Percentiles rank a stretch among this genome's conserved stretches.
Evolutionary conservation across 1,284 basidiomycete genomes (phyloP).

Genomic region (Rhodotorula sp.): DNA sequence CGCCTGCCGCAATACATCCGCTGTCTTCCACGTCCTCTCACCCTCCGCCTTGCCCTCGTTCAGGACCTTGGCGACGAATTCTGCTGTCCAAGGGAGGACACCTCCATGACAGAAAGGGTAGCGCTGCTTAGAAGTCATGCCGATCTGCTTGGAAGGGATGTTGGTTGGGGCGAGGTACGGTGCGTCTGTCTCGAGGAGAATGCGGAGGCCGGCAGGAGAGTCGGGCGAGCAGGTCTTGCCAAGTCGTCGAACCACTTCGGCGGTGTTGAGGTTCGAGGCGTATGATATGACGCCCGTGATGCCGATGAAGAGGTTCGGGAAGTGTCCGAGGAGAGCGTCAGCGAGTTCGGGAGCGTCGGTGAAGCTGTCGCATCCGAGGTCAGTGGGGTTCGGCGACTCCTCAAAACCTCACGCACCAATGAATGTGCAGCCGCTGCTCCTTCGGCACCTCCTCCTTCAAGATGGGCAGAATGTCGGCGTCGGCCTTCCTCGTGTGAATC

Average conservation of each 20-base stretch:
- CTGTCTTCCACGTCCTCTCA: constrained; percentile 55
- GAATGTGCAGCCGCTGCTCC: constrained; percentile 55
- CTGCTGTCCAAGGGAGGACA: constrained; percentile 79
- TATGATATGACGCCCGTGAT: constrained; percentile 79
- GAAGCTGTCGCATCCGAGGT: constrained; percentile 57
- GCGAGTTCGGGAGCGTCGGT: constrained; percentile 73
- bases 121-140: constrained; percentile 47
- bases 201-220: constrained; percentile 53
- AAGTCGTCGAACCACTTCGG: constrained; percentile 45
- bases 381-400: no score
- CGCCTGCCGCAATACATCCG: constrained; percentile 61
- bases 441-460: constrained; percentile 68
- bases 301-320: constrained; percentile 74
- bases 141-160: constrained; percentile 59
- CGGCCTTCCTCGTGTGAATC: constrained; percentile 76
- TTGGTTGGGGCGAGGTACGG: constrained; percentile 78
- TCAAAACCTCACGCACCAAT: constrained; percentile 6
- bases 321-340: constrained; percentile 65
- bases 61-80: constrained; percentile 61
- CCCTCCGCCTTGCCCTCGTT: constrained; percentile 30
- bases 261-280: constrained; percentile 66
- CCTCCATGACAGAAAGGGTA: constrained; percentile 70
- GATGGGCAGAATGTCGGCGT: constrained; percentile 72
- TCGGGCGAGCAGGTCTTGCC: constrained; percentile 39
- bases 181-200: constrained; percentile 76